These are phyloP conservation scores for Ascochyta clinopodiicola DNA, from an alignment of 2,329 filamentous ascomycete genomes.

Conservation along the genomic window DNA sequence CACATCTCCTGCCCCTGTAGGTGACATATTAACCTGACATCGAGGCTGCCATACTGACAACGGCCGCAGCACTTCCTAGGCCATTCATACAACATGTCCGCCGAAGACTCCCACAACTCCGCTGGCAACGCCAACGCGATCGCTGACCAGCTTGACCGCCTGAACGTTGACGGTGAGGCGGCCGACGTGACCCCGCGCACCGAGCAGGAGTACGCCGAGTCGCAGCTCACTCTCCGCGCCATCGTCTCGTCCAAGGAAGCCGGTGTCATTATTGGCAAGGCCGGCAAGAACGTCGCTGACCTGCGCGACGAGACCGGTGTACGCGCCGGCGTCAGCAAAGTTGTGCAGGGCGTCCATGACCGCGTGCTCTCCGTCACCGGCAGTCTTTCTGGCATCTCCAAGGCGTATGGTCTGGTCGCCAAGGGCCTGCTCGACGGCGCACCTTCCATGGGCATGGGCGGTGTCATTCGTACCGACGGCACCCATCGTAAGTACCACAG, in stretches of 20 bases:
- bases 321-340: slow-evolving; percentile 98
- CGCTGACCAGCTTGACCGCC: slow-evolving; percentile 51
- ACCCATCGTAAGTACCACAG: slow-evolving; percentile 80
- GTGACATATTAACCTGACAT: slow-evolving; percentile 5
- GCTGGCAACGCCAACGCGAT: slow-evolving; percentile 47
- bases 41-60: slow-evolving; percentile 37
- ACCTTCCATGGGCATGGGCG: slow-evolving; percentile 95
- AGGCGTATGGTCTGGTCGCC: slow-evolving; percentile 92
- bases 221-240: slow-evolving; percentile 91
- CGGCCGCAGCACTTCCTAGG: slow-evolving; percentile 31
- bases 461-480: slow-evolving; percentile 79
- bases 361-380: slow-evolving; percentile 96
- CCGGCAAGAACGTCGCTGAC: slow-evolving; percentile 96
- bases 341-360: slow-evolving; percentile 96
- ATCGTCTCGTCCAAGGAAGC: slow-evolving; percentile 99
- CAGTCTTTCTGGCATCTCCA: slow-evolving; percentile 83
- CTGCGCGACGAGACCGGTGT: slow-evolving; percentile 97
- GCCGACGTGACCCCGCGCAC: slow-evolving; percentile 85
- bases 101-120: slow-evolving; percentile 47
- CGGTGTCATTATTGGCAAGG: slow-evolving; percentile 98
- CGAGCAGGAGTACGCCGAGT: slow-evolving; percentile 93
- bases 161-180: slow-evolving; percentile 57
- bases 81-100: slow-evolving; percentile 52
- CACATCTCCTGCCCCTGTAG: slow-evolving; percentile 17
- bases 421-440: slow-evolving; percentile 91